Conservation (phyloP, 306 rosid genomes). For the Parietaria judaica region DNA sequence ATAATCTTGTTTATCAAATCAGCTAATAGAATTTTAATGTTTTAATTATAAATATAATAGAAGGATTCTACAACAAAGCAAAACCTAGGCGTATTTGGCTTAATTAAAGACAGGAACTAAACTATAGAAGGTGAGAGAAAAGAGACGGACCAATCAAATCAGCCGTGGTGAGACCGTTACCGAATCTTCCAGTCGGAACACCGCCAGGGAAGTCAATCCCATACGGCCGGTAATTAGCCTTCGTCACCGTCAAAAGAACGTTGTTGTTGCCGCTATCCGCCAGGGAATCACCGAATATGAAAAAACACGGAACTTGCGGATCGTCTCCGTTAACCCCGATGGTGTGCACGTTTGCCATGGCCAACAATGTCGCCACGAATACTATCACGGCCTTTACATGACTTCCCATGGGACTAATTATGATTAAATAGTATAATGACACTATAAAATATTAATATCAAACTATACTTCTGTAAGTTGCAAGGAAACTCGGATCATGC, state of each 20-base stretch:
- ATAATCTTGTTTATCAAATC: too few relatives aligned
- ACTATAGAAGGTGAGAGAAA: too few relatives aligned
- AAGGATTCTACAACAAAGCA: too few relatives aligned
- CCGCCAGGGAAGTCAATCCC: constrained; percentile 40
- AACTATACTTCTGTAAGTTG: too few relatives aligned
- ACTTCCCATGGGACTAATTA: neutral
- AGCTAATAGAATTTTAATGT: too few relatives aligned
- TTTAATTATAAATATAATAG: too few relatives aligned
- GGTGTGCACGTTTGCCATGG: neutral
- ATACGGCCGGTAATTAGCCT: constrained; percentile 37
- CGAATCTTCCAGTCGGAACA: constrained; percentile 42
- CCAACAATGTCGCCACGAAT: neutral
- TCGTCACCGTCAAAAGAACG: constrained; percentile 14
- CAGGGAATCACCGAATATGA: constrained; percentile 50
- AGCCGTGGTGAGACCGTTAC: constrained; percentile 29
- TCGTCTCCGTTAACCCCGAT: constrained; percentile 9
- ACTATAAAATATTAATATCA: too few relatives aligned
- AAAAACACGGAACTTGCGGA: constrained; percentile 28
- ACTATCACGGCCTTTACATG: constrained; percentile 1
- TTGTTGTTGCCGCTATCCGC: constrained; percentile 58
- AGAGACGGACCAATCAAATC: constrained; percentile 25
- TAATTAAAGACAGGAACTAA: too few relatives aligned
- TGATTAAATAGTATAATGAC: too few relatives aligned
- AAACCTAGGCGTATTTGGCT: too few relatives aligned
- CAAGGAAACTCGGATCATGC: too few relatives aligned